phyloP scores from a whole-genome alignment of 768 basidiomycete genomes.

The Roridomyces roridus region DNA sequence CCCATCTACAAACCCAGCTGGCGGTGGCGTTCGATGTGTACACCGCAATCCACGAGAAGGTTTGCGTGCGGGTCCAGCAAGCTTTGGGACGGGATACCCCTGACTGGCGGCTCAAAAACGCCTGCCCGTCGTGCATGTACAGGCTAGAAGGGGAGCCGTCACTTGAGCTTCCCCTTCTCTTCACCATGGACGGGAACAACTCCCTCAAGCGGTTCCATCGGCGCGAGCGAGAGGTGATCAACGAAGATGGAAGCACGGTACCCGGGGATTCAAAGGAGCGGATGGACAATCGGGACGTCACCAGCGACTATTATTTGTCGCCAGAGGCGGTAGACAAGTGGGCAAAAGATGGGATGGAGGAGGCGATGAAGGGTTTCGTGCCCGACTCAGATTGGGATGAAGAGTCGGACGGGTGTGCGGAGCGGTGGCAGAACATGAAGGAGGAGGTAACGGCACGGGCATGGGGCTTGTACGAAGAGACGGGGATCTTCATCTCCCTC shows the following conservation, averaged over 20 bases:
- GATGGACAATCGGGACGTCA: constrained; percentile 28
- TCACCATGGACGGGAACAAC: constrained; percentile 36
- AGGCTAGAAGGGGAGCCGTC: constrained; percentile 28
- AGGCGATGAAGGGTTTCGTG: neutral
- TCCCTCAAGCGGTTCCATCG: constrained; percentile 30
- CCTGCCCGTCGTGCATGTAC: constrained; percentile 36
- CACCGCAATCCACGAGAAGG: constrained; percentile 14
- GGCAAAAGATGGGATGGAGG: constrained; percentile 11
- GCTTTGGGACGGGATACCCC: constrained; percentile 29
- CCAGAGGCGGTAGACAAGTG: constrained; percentile 1
- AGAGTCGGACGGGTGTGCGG: constrained; percentile 33
- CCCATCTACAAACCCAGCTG: constrained; percentile 15
- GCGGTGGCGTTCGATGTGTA: constrained; percentile 27
- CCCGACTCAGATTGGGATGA: constrained; percentile 31
- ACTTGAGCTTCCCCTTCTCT: constrained; percentile 26
- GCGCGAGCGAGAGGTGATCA: neutral
- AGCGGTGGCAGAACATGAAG: constrained; percentile 22
- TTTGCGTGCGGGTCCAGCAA: constrained; percentile 20
- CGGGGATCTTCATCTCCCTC: constrained; percentile 38
- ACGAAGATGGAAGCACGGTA: neutral
- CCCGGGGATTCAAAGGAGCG: constrained; percentile 31
- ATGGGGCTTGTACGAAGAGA: constrained; percentile 43
- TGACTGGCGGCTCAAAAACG: constrained; percentile 32
- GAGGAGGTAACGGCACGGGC: constrained; percentile 30
- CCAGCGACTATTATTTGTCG: constrained; percentile 8